phyloP scores from a whole-genome alignment of 116 monocot genomes.

The Dioscorea cayenensis region DNA sequence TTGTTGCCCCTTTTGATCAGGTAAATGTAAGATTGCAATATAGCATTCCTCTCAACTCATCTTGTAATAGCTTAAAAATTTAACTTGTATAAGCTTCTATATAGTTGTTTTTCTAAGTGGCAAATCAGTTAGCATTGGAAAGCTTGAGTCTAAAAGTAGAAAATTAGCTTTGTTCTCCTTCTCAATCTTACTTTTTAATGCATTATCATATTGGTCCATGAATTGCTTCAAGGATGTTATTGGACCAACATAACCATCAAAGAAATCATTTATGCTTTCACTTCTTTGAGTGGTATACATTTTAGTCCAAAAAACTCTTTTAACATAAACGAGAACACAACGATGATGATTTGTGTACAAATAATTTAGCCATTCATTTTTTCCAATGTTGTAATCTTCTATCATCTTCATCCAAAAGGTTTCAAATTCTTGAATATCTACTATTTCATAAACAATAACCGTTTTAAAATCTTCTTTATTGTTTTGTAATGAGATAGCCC shows the following conservation, averaged over 20 bases:
- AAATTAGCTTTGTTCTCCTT: not conserved
- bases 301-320: not conserved
- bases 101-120: slow-evolving; percentile 4
- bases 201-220: too few species aligned
- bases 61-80: not conserved
- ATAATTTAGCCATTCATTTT: not conserved
- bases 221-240: too few species aligned
- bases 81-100: slow-evolving; percentile 2
- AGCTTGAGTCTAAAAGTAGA: not conserved
- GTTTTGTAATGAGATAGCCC: not conserved
- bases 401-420: too few species aligned
- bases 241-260: too few species aligned
- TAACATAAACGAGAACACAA: slow-evolving; percentile 16
- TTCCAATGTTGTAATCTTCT: too few species aligned
- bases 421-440: too few species aligned
- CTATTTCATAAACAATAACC: too few species aligned
- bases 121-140: not conserved
- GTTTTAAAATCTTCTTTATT: not conserved
- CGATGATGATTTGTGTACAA: slow-evolving; percentile 1
- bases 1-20: not conserved
- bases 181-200: too few species aligned
- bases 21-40: not conserved
- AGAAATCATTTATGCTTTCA: too few species aligned
- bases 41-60: not conserved
- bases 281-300: too few species aligned